A percentile compares a stretch with the other conserved stretches of the same genome.
These are phyloP conservation scores for Cyanidioschyzon merolae DNA, from an alignment of 23 red algal genomes.

Conservation along the genomic window DNA sequence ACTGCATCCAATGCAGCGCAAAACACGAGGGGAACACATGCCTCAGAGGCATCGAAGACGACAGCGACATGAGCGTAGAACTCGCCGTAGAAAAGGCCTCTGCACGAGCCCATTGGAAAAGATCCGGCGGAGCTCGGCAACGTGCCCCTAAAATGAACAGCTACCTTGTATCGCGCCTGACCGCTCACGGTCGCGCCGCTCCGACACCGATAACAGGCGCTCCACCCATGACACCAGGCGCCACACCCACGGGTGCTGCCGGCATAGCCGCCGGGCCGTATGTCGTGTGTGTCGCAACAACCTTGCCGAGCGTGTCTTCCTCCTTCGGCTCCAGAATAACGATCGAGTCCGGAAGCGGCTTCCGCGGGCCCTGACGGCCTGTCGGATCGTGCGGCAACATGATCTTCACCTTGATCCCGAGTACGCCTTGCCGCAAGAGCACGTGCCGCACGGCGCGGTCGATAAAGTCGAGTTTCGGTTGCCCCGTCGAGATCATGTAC, in stretches of 20 bases:
- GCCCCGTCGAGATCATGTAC: slow-evolving; percentile 95
- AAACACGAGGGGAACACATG: too few relatives aligned
- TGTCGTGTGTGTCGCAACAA: slow-evolving; percentile 13
- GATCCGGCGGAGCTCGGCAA: too few relatives aligned
- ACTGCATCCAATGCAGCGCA: too few relatives aligned
- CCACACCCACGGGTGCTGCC: background rate
- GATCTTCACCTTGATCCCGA: slow-evolving; percentile 99
- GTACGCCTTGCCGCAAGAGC: slow-evolving; percentile 82
- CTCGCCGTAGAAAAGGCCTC: too few relatives aligned
- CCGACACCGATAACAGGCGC: background rate
- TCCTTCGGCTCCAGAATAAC: slow-evolving; percentile 93
- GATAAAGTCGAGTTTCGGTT: slow-evolving; percentile 78
- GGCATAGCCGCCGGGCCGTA: slow-evolving; percentile 5
- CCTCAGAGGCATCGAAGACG: too few relatives aligned
- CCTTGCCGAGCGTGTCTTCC: slow-evolving; percentile 30
- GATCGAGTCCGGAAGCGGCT: slow-evolving; percentile 83
- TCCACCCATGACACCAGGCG: background rate
- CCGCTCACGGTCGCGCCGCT: background rate
- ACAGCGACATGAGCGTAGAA: too few relatives aligned
- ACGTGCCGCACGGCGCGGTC: slow-evolving; percentile 90
- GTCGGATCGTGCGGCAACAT: slow-evolving; percentile 98
- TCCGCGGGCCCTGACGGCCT: slow-evolving; percentile 68
- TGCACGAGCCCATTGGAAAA: too few relatives aligned
- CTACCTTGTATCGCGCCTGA: too few relatives aligned
- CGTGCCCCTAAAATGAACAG: too few relatives aligned